Evolutionary conservation across 2,329 filamentous ascomycete genomes (phyloP).

Genomic region (Proliferodiscus dingleyae): DNA sequence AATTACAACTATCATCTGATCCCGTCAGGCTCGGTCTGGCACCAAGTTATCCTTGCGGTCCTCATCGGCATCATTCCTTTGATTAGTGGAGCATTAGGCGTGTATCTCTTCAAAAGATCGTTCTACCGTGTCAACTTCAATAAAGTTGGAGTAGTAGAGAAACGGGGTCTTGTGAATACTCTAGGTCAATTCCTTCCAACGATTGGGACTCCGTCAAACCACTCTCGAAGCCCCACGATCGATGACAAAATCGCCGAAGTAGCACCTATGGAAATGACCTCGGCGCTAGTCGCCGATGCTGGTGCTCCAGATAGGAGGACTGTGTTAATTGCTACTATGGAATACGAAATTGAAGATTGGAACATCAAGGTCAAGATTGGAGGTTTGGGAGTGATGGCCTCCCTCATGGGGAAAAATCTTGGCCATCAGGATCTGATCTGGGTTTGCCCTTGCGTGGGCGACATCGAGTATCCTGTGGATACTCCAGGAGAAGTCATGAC

Average conservation of each 20-base stretch:
- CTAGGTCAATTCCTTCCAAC: not conserved
- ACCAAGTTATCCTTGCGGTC: conserved; percentile 49
- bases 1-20: conserved; percentile 46
- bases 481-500: conserved; percentile 55
- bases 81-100: conserved; percentile 42
- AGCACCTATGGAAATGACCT: not conserved
- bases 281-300: not conserved
- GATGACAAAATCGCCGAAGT: not conserved
- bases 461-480: conserved; percentile 58
- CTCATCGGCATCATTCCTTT: conserved; percentile 48
- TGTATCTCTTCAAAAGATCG: conserved; percentile 51
- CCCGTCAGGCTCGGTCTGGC: conserved; percentile 47
- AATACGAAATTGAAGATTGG: conserved; percentile 69
- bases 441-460: conserved; percentile 59
- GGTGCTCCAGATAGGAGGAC: conserved; percentile 34
- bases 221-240: not conserved
- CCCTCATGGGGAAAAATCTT: conserved; percentile 53
- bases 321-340: conserved; percentile 65
- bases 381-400: conserved; percentile 62
- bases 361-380: conserved; percentile 68
- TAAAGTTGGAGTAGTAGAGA: conserved; percentile 42
- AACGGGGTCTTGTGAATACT: not conserved
- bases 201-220: not conserved
- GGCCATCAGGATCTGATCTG: conserved; percentile 61
- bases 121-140: conserved; percentile 54